Base-by-base conservation (phyloP, 805 yeast genomes). In the Yarrowia hollandica region DNA sequence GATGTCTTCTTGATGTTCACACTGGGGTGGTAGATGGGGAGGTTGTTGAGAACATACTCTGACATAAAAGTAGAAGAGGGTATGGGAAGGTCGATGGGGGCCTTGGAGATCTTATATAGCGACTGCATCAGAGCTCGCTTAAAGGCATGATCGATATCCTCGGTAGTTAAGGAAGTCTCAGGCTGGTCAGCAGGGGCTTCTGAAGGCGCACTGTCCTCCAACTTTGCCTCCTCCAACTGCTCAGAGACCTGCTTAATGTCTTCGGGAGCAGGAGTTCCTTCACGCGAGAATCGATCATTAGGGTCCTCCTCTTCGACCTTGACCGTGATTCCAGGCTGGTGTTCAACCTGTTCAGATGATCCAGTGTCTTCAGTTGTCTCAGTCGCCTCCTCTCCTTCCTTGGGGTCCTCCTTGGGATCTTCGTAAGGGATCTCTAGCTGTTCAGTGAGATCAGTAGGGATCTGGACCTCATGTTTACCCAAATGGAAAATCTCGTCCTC, bases 51-150 rank as follows among this genome's bases (percentile, higher is more conserved):
- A 12, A 91, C 74, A 65, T 84, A 83, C 41, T 77, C 80, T 0
- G 94, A 80, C 78, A 91, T 84, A 70, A 92, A 86, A 19, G 77
- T 79, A 0, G 97, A 88, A 3, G 95, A 78, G 0, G 81, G 73
- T 25, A 88, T 77, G 5, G 98, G 97, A 4, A 83, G 67, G 21
- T 77, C 81, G 7, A 87, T 65, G 16, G 76, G 72, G 57, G 62
- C 38, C 28, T 66, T 67, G 7, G 64, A 48, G 5, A 69, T 67
- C 25, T 66, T 77, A 18, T 84, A 81, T 38, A 90, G 74, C 0
- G 94, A 79, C 65, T 88, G 90, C 25, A 85, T 74, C 26, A 90
- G 75, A 0, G 97, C 82, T 61, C 89, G 76, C 46, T 79, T 74
- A 71, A 90, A 88, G 60, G 89, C 83, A 58, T 84, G 79, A 68